Evolutionary conservation across 257 asterid genomes (phyloP).

Genomic region (Primulina huaijiensis): DNA sequence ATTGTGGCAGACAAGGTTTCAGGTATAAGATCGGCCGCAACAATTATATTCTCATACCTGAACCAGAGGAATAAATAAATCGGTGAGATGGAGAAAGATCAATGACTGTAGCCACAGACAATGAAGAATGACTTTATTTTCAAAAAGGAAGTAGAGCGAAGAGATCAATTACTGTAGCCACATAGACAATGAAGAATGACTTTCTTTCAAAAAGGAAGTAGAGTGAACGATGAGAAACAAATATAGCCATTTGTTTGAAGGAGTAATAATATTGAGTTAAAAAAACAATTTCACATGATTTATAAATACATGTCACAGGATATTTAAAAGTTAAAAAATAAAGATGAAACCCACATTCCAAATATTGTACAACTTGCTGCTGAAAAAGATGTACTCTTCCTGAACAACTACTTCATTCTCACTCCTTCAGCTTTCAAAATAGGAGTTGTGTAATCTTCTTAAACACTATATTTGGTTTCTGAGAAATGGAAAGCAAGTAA

Average conservation of each 20-base stretch:
- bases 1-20: slow-evolving; percentile 72
- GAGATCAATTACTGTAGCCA: too few relatives aligned
- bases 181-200: too few relatives aligned
- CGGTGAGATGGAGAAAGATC: slow-evolving; percentile 1
- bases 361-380: background rate
- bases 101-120: slow-evolving; percentile 3
- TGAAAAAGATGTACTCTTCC: background rate
- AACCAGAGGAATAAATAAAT: slow-evolving; percentile 25
- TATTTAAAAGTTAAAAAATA: too few relatives aligned
- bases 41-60: slow-evolving; percentile 88
- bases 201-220: too few relatives aligned
- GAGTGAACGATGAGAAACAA: background rate
- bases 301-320: background rate
- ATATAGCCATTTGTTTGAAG: too few relatives aligned
- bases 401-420: background rate
- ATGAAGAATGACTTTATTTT: background rate
- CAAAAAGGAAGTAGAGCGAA: too few relatives aligned
- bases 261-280: background rate
- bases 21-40: slow-evolving; percentile 86
- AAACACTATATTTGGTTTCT: background rate
- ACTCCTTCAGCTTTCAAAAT: background rate
- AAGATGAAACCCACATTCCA: background rate
- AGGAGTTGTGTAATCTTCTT: background rate
- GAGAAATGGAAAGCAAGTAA: background rate
- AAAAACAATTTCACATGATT: background rate